Evolutionary conservation across 371 early-diverging fungal species (phyloP).

Genomic region (Apophysomyces variabilis): DNA sequence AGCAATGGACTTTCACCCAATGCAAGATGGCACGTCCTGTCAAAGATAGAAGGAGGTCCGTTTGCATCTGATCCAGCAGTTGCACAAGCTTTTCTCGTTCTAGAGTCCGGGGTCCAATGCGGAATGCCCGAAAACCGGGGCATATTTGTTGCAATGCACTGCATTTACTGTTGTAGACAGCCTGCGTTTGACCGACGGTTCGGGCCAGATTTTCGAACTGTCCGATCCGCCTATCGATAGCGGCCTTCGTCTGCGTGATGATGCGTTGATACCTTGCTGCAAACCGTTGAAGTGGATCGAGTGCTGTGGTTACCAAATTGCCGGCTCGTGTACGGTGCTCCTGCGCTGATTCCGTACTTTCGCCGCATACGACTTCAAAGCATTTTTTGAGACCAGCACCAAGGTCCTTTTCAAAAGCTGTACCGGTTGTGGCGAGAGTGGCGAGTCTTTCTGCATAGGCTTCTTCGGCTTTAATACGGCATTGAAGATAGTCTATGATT

Average conservation of each 20-base stretch:
- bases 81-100: constrained; percentile 2
- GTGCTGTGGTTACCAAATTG: constrained; percentile 62
- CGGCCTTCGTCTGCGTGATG: constrained; percentile 51
- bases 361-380: constrained; percentile 68
- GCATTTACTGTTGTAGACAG: constrained; percentile 42
- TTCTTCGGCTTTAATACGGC: constrained; percentile 68
- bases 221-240: constrained; percentile 50
- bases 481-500: constrained; percentile 65
- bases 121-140: background rate
- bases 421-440: background rate
- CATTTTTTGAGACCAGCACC: constrained; percentile 71
- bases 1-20: background rate
- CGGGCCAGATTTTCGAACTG: constrained; percentile 40
- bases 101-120: background rate
- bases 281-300: constrained; percentile 64
- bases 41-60: background rate
- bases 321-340: constrained; percentile 62
- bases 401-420: constrained; percentile 62
- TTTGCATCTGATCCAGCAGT: constrained; percentile 2
- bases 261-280: constrained; percentile 55
- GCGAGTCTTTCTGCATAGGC: constrained; percentile 56
- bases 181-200: constrained; percentile 33
- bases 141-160: constrained; percentile 15
- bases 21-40: background rate
- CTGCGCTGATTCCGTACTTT: constrained; percentile 60